Evolutionary conservation across 2,329 filamentous ascomycete genomes (phyloP).

Genomic region (Penicillium sp.): DNA sequence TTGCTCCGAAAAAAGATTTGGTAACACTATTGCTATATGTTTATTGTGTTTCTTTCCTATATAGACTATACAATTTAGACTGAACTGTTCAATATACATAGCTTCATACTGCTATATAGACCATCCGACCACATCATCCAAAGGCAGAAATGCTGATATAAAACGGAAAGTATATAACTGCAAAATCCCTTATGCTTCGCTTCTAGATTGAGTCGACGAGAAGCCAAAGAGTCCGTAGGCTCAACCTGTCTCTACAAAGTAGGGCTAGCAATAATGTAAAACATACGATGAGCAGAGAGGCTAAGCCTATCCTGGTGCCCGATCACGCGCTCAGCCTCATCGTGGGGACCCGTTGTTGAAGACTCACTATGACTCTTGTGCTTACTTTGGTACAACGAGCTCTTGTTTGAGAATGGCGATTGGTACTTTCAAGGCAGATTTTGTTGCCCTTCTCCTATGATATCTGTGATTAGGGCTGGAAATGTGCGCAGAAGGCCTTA

Average conservation of each 20-base stretch:
- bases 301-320: slow-evolving; percentile 11
- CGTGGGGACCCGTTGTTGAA: background rate
- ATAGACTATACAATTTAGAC: no score
- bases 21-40: no score
- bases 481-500: background rate
- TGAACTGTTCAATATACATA: background rate
- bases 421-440: background rate
- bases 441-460: background rate
- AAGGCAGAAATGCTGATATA: background rate
- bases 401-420: background rate
- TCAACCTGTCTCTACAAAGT: background rate
- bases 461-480: slow-evolving; percentile 7
- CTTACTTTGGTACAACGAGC: background rate
- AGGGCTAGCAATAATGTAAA: background rate
- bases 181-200: background rate
- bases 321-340: slow-evolving; percentile 3
- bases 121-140: background rate
- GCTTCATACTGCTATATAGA: background rate
- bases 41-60: no score
- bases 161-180: background rate
- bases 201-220: background rate
- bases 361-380: slow-evolving; percentile 3
- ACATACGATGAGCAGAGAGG: background rate
- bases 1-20: no score
- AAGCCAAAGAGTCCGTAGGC: no score